Evolutionary conservation across 164 flowering plant genomes (phyloP).

Genomic region (Vitis riparia): DNA sequence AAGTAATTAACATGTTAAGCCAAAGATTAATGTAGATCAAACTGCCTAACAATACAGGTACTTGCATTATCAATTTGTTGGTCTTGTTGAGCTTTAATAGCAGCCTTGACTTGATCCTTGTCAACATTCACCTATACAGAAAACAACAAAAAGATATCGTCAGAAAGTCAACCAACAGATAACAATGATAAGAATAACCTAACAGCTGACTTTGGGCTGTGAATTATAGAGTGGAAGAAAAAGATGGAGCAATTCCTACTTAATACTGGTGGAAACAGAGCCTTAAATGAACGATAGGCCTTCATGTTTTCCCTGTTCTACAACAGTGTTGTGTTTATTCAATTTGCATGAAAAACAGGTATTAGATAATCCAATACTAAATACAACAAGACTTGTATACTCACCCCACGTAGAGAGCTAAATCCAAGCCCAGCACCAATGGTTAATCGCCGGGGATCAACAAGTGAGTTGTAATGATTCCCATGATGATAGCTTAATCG

Average conservation of each 20-base stretch:
- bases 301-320: too few species aligned
- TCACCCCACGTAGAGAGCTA: constrained; percentile 88
- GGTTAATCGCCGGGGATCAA: constrained; percentile 83
- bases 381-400: constrained; percentile 9
- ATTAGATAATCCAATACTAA: not conserved
- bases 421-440: constrained; percentile 99
- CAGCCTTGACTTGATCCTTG: constrained; percentile 94
- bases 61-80: constrained; percentile 94
- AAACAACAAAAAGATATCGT: not conserved
- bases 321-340: too few species aligned
- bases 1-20: not conserved
- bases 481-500: constrained; percentile 94
- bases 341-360: not conserved
- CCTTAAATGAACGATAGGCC: too few species aligned
- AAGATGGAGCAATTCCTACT: too few species aligned
- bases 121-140: constrained; percentile 65
- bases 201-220: too few species aligned
- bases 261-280: too few species aligned
- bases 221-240: too few species aligned
- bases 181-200: too few species aligned
- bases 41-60: constrained; percentile 1
- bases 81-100: constrained; percentile 96
- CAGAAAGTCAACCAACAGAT: too few species aligned
- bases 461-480: constrained; percentile 97
- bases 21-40: not conserved